Evolutionary conservation across 805 yeast species (phyloP).

Genomic region (Nakazawaea sp.): DNA sequence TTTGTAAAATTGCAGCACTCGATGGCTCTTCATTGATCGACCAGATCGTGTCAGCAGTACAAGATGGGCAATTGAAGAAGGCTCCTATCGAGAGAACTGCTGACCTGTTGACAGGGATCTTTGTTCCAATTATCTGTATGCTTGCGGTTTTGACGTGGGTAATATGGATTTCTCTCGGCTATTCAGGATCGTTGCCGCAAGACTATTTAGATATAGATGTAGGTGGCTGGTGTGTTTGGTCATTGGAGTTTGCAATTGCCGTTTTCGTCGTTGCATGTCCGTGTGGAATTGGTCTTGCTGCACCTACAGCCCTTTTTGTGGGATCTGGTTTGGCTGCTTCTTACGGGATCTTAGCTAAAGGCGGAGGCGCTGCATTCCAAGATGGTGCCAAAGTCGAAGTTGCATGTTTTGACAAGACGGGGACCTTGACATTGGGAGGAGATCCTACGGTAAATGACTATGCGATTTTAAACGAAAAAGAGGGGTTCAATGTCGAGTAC

Average conservation of each 20-base stretch:
- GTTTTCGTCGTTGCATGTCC: slow-evolving; percentile 85
- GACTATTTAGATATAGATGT: slow-evolving; percentile 53
- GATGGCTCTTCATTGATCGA: slow-evolving; percentile 64
- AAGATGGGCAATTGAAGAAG: slow-evolving; percentile 65
- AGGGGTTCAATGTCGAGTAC: slow-evolving; percentile 12
- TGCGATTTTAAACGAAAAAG: slow-evolving; percentile 21
- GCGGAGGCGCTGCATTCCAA: slow-evolving; percentile 80
- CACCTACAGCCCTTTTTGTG: slow-evolving; percentile 77
- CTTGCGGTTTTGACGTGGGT: slow-evolving; percentile 61
- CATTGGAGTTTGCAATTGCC: slow-evolving; percentile 68
- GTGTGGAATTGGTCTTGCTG: slow-evolving; percentile 80
- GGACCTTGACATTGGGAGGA: slow-evolving; percentile 64
- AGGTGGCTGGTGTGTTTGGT: slow-evolving; percentile 77
- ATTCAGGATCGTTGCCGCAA: slow-evolving; percentile 44
- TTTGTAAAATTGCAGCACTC: slow-evolving; percentile 48
- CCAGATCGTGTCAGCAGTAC: slow-evolving; percentile 60
- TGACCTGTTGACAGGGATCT: slow-evolving; percentile 59
- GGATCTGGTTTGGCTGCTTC: slow-evolving; percentile 78
- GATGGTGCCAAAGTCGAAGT: slow-evolving; percentile 60
- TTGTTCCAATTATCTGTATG: slow-evolving; percentile 62
- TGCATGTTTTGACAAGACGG: slow-evolving; percentile 75
- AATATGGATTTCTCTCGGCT: slow-evolving; percentile 59
- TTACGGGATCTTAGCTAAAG: slow-evolving; percentile 67
- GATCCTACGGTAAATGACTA: slow-evolving; percentile 50
- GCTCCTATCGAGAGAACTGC: slow-evolving; percentile 73